A percentile compares a stretch with the other conserved stretches of the same genome.
These are phyloP conservation scores for Poa pratensis DNA, from an alignment of 176 grass and related monocot genomes.

Conservation along the genomic window DNA sequence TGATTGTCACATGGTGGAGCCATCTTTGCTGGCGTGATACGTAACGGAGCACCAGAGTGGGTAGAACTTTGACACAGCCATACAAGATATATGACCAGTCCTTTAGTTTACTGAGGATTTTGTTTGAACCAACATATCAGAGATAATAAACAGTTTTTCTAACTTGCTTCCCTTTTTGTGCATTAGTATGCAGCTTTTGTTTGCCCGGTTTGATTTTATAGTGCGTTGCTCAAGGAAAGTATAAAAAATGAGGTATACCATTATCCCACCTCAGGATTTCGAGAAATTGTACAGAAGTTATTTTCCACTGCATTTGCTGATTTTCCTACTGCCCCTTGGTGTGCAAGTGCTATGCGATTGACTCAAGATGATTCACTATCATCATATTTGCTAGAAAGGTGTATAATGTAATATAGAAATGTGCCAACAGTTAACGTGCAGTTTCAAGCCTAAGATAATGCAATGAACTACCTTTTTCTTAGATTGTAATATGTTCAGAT, in stretches of 20 bases:
- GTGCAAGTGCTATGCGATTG: slow-evolving; percentile 5
- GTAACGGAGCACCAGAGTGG: neutral
- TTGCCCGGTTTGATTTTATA: neutral
- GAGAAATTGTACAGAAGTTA: slow-evolving; percentile 4
- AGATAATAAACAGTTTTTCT: neutral
- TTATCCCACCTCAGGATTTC: neutral
- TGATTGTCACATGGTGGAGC: slow-evolving; percentile 46
- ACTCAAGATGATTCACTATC: slow-evolving; percentile 2
- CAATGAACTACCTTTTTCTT: neutral
- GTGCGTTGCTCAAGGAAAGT: neutral
- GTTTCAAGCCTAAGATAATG: neutral
- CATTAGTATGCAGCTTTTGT: neutral
- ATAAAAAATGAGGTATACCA: neutral
- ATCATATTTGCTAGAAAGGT: neutral
- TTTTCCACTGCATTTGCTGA: slow-evolving; percentile 5
- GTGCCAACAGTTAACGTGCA: slow-evolving; percentile 4
- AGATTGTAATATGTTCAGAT: slow-evolving; percentile 16
- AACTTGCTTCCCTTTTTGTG: neutral
- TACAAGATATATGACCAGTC: slow-evolving; percentile 10
- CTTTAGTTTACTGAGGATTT: neutral
- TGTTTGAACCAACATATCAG: neutral
- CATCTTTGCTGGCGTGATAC: slow-evolving; percentile 33
- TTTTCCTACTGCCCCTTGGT: neutral
- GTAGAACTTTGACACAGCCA: neutral
- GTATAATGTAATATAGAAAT: neutral